phyloP scores from a whole-genome alignment of 345 rosid species.

The Eucalyptus caleyi region DNA sequence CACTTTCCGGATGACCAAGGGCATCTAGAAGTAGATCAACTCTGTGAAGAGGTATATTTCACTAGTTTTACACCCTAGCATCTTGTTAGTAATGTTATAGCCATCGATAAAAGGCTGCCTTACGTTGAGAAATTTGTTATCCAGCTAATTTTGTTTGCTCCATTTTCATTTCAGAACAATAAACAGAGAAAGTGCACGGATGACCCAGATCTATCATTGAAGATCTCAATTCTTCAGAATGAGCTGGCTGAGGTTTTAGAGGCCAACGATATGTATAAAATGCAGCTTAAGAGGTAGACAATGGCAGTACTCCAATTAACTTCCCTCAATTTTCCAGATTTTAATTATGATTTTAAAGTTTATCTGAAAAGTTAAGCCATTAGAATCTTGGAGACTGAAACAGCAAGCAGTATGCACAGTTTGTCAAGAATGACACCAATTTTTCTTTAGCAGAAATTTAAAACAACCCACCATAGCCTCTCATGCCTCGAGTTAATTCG shows the following conservation, averaged over 20 bases:
- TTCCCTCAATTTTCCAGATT: neutral
- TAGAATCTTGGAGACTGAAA: neutral
- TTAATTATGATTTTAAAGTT: neutral
- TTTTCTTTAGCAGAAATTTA: neutral
- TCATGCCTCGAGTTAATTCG: neutral
- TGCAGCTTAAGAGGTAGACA: constrained; percentile 41
- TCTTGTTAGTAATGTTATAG: neutral
- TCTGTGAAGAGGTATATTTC: neutral
- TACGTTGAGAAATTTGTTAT: neutral
- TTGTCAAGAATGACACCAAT: neutral
- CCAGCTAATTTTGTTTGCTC: neutral
- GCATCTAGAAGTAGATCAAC: neutral
- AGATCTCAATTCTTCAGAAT: constrained; percentile 32
- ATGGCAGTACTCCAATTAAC: neutral
- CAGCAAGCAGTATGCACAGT: neutral
- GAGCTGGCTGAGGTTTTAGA: constrained; percentile 44
- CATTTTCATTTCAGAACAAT: neutral
- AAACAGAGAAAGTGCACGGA: neutral
- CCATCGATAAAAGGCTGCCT: neutral
- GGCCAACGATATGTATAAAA: constrained; percentile 43
- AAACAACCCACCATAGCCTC: neutral
- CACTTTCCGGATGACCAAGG: neutral
- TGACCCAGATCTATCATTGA: constrained; percentile 8
- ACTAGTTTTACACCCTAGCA: neutral
- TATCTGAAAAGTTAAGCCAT: neutral